Base-by-base conservation (phyloP, 768 basidiomycete species). In the Leccinum subgranulosum region DNA sequence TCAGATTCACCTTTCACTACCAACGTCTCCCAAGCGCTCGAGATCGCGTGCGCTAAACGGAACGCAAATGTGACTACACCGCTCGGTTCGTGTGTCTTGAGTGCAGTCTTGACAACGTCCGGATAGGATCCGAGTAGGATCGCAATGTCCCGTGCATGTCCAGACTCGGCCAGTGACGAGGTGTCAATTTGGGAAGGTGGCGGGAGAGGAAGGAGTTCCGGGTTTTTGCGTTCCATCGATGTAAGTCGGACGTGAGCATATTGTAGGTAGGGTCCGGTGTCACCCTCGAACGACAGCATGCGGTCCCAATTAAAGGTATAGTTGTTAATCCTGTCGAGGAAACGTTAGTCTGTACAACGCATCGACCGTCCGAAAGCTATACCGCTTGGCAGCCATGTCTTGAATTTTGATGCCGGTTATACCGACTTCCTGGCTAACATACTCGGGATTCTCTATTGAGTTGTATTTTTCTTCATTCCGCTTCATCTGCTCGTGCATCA, bases 361-460 rank as follows among this genome's bases (percentile, higher is more conserved):
- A n/a, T 1, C n/a, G 3, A 12, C 29, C 23, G 2, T 59, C 25
- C 55, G 54, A 47, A 39, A 11, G 55, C 83, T 47, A 31, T 61
- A 94, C 94, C 94, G 79, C 72, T 93, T 96, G 14, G 92, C 93
- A 45, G 89, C 82, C 93, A 96, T 94, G 69, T 97, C 94, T 74
- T 99, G 97, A 58, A 99, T 94, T 78, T 98, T 98, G 63, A 99
- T 88, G 3, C 93, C 94, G 0, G 93, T 90, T 66, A 97, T 93
- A 19, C 95, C 97, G 49, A 98, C 86, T 73, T 96, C 90, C 60
- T 81, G 79, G 56, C 84, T 83, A 48, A 87, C 88, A 49, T 73
- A 75, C 67, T 91, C 88, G 1, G 96, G 95, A 71, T 99, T 85
- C 66, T 92, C 92, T 36, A 99, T 81, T 25, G 87, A 85, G 4